Conservation (phyloP, 371 early-diverging fungal species). For the Thermomucor indicae-seudaticae region DNA sequence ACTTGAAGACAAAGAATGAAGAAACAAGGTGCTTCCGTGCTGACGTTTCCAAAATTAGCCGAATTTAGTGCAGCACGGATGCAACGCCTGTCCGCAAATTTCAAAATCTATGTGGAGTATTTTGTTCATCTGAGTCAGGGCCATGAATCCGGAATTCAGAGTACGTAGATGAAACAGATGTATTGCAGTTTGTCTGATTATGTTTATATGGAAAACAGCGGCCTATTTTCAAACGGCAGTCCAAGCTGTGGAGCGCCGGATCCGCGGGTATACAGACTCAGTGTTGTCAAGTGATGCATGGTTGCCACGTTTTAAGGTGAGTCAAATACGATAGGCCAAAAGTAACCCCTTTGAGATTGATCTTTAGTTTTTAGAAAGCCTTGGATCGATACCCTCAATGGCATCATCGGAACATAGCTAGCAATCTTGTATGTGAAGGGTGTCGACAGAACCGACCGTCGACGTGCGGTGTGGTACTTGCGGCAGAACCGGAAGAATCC, state of each 20-base stretch:
- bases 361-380: conserved; percentile 10
- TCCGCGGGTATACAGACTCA: conserved; percentile 9
- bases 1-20: background rate
- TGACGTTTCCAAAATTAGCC: background rate
- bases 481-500: conserved; percentile 3
- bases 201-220: conserved; percentile 7
- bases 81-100: conserved; percentile 11
- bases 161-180: background rate
- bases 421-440: conserved; percentile 9
- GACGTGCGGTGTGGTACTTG: conserved; percentile 1
- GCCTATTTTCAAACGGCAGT: conserved; percentile 7
- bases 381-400: conserved; percentile 15
- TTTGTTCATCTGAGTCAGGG: conserved; percentile 4
- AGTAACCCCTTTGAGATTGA: background rate
- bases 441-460: conserved; percentile 14
- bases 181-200: background rate
- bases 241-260: conserved; percentile 13
- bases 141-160: conserved; percentile 1
- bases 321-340: background rate
- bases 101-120: conserved; percentile 15
- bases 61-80: conserved; percentile 11
- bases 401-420: background rate
- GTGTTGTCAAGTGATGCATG: conserved; percentile 18
- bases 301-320: conserved; percentile 16
- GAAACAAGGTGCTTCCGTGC: background rate